phyloP scores from a whole-genome alignment of 176 grass and related monocot species.

The Chloris gayana region DNA sequence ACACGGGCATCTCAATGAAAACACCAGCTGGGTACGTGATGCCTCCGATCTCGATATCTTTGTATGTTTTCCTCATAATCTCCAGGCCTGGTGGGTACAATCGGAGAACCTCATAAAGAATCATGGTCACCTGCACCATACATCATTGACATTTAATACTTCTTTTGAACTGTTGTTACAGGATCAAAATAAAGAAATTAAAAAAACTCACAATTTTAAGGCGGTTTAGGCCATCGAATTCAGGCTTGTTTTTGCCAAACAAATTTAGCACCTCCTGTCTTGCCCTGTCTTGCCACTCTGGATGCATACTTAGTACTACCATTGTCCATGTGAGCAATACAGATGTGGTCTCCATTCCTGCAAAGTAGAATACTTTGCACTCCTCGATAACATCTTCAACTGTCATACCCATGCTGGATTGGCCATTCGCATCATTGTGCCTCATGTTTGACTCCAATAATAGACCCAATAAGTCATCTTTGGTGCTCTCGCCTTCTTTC shows the following conservation, averaged over 20 bases:
- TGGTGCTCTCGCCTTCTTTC: slow-evolving; percentile 39
- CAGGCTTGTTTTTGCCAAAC: slow-evolving; percentile 52
- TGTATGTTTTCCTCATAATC: slow-evolving; percentile 33
- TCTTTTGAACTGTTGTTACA: not conserved
- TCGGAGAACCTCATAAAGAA: slow-evolving; percentile 71
- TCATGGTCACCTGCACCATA: slow-evolving; percentile 61
- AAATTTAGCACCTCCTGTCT: slow-evolving; percentile 53
- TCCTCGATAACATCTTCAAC: slow-evolving; percentile 72
- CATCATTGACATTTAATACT: not conserved
- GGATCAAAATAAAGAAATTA: not conserved
- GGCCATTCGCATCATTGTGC: slow-evolving; percentile 14
- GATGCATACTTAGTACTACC: slow-evolving; percentile 64
- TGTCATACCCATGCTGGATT: slow-evolving; percentile 40
- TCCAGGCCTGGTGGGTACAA: slow-evolving; percentile 48
- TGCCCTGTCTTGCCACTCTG: slow-evolving; percentile 65
- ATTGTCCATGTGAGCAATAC: slow-evolving; percentile 80
- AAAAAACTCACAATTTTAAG: slow-evolving; percentile 57
- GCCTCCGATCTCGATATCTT: slow-evolving; percentile 50
- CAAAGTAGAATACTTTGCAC: slow-evolving; percentile 86
- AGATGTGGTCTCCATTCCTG: slow-evolving; percentile 75
- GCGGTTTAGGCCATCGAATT: slow-evolving; percentile 49
- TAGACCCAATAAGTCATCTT: slow-evolving; percentile 47
- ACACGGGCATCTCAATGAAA: slow-evolving; percentile 33
- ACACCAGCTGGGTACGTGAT: slow-evolving; percentile 51
- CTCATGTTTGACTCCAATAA: slow-evolving; percentile 63